Base-by-base conservation (phyloP, 345 rosid genomes). In the Aegle marmelos region DNA sequence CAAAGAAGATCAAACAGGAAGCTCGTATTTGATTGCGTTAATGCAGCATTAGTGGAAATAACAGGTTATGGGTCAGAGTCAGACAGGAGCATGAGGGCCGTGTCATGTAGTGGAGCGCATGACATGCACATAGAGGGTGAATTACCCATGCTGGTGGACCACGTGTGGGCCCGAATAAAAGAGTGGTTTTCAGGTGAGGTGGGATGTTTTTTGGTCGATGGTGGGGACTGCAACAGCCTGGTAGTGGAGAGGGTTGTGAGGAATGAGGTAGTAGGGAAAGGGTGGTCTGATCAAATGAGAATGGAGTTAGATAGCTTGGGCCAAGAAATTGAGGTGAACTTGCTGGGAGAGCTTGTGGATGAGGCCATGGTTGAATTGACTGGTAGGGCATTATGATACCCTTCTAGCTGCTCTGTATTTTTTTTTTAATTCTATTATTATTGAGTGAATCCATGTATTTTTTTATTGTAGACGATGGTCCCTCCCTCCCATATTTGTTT, bases 291-390 rank as follows among this genome's bases (percentile, higher is more conserved):
- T 72, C 73, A 71, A 60, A 81, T 85, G 86, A 88, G 86, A 81
- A 16, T 72, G 74, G 94, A 91, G 87, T 68, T 85, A 67, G 89
- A 91, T 77, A 82, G 79, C 54, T 64, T 91, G 78, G 87, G 91
- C 57, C 41, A 57, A 73, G 92, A 91, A 71, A 89, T 94, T 72
- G 94, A 89, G 82, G 73, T 82, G 83, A 85, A 81, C 70, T 80
- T 97, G 86, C 84, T 94, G 76, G 86, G 88, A 74, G 98, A 97
- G 78, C 92, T 94, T 48, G 90, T 94, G 78, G 90, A 90, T 78
- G 98, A 97, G 79, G 87, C 92, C 37, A 93, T 94, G 72, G 82
- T 80, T 28, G 91, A 89, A 71, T 72, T 91, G 79, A 82, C 87
- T 64, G 82, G 82, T 70, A 78, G 79, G 75, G 68, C 75, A 64